Evolutionary conservation across 352 stramenopile species (phyloP), one percentile per base, ranked within the genome.

Genomic region (Globisporangium nagaii): DNA sequence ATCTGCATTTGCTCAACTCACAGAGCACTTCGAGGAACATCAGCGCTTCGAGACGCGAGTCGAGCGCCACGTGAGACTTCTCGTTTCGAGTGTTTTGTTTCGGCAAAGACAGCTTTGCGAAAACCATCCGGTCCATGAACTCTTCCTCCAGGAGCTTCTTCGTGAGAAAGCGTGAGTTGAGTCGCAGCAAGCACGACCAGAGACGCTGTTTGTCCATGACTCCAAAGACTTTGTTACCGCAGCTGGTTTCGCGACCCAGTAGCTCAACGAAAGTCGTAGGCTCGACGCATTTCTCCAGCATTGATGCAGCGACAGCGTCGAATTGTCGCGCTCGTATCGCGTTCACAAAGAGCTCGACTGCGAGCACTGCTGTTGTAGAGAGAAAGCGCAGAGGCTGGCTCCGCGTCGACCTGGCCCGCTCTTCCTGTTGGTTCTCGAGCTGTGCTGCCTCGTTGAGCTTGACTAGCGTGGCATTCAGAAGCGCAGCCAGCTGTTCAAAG

Each of bases 161-260:
- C 12, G 55, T 60, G 3, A 73, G 25, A 2, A 32, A 13, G 1
- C 51, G 50, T 22, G 36, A 63, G 42, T 73, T 40, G 32, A 73
- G 53, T 19, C 48, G 56, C 4, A 73, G 52, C 20, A 73, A 12
- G 35, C 54, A 52, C 1, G 46, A 49, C 66, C 66, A 73, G 17
- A 73, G 50, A 17, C 57, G 50, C 30, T 66, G 62, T 22, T 74
- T 74, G 28, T 56, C 42, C 24, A 49, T 32, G 34, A 65, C 46
- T 0, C 28, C 28, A 12, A 63, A 25, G 7, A 47, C 43, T 4
- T 44, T 56, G 4, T 19, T 24, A 15, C 3, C 10, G 1, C 17
- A 13, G 15, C 10, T 27, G 27, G n/a, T 27, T 5, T 20, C 25
- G 10, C 25, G 32, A 42, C 42, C 46, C 22, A 70, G 28, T 17